Percentiles rank a stretch among this genome's conserved stretches.
Conservation (phyloP, 2,329 filamentous ascomycete species). For the Malbranchea zuffiana region DNA sequence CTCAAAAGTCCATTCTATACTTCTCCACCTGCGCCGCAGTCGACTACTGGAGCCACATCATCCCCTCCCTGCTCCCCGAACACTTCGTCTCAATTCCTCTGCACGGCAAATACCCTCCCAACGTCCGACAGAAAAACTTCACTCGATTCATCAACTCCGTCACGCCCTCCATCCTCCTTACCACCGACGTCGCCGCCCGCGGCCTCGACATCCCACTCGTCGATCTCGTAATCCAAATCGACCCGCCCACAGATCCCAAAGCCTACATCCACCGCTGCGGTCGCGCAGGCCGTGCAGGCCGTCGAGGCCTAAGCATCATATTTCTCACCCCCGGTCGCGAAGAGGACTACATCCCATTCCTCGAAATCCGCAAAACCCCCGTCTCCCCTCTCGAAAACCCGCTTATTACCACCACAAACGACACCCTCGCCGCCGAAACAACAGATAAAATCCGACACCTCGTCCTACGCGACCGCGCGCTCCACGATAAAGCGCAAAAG, state of each 20-base stretch:
- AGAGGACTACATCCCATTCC: slow-evolving; percentile 79
- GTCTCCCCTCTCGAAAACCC: slow-evolving; percentile 54
- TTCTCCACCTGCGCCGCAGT: slow-evolving; percentile 89
- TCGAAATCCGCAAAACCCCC: slow-evolving; percentile 78
- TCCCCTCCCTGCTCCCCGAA: slow-evolving; percentile 60
- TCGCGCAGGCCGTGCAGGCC: slow-evolving; percentile 51
- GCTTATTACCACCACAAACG: slow-evolving; percentile 44
- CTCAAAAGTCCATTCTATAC: slow-evolving; percentile 81
- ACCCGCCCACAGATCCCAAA: slow-evolving; percentile 78
- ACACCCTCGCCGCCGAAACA: slow-evolving; percentile 48
- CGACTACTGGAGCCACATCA: slow-evolving; percentile 78
- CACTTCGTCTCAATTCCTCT: slow-evolving; percentile 64
- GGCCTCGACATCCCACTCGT: slow-evolving; percentile 87
- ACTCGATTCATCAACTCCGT: slow-evolving; percentile 64
- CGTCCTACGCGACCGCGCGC: slow-evolving; percentile 48
- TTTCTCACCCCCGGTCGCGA: slow-evolving; percentile 77
- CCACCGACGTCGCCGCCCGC: slow-evolving; percentile 82
- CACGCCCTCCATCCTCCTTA: slow-evolving; percentile 70
- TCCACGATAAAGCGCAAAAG: slow-evolving; percentile 80
- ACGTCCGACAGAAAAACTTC: slow-evolving; percentile 82
- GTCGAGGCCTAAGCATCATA: slow-evolving; percentile 70
- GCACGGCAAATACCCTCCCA: slow-evolving; percentile 83
- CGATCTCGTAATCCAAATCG: slow-evolving; percentile 81
- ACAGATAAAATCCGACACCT: slow-evolving; percentile 51
- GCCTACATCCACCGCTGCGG: slow-evolving; percentile 60